Evolutionary conservation across 2,329 filamentous ascomycete genomes (phyloP).

Genomic region (Pseudogymnoascus sp.): DNA sequence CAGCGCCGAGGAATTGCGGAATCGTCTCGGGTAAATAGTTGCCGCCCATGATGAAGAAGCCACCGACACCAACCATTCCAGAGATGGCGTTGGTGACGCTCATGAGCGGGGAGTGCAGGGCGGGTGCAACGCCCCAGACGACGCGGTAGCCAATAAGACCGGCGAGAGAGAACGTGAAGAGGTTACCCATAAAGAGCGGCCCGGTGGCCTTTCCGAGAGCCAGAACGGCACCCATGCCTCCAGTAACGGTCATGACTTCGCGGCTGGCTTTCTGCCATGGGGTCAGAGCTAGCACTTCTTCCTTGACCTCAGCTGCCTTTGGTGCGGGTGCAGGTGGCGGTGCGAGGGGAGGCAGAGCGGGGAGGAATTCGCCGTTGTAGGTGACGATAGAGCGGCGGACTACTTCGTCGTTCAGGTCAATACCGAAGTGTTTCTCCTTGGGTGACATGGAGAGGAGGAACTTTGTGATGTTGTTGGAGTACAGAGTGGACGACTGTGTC

Average conservation of each 20-base stretch:
- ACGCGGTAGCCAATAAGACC: conserved; percentile 81
- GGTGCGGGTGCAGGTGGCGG: conserved; percentile 46
- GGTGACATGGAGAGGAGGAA: conserved; percentile 75
- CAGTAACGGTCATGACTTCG: conserved; percentile 65
- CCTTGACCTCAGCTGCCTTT: conserved; percentile 40
- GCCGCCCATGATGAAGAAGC: conserved; percentile 80
- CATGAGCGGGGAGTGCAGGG: conserved; percentile 83
- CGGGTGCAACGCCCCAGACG: conserved; percentile 77
- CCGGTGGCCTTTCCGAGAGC: conserved; percentile 73
- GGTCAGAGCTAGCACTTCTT: conserved; percentile 58
- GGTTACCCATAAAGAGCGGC: conserved; percentile 79
- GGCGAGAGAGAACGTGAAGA: conserved; percentile 75
- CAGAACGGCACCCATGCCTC: conserved; percentile 66
- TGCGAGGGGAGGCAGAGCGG: conserved; percentile 61
- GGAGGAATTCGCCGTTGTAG: conserved; percentile 65
- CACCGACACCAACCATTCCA: conserved; percentile 78
- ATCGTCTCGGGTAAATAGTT: conserved; percentile 69
- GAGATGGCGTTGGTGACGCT: conserved; percentile 90
- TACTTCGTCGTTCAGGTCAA: conserved; percentile 77
- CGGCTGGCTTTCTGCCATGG: conserved; percentile 74
- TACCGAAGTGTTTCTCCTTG: conserved; percentile 66
- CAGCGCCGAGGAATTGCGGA: conserved; percentile 67
- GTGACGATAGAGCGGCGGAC: conserved; percentile 79
- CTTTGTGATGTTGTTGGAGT: conserved; percentile 91
- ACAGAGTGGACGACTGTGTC: conserved; percentile 81